Percentiles rank a stretch among this genome's conserved stretches.
phyloP scores from a whole-genome alignment of 768 basidiomycete species.

The Agaricus subrufescens region DNA sequence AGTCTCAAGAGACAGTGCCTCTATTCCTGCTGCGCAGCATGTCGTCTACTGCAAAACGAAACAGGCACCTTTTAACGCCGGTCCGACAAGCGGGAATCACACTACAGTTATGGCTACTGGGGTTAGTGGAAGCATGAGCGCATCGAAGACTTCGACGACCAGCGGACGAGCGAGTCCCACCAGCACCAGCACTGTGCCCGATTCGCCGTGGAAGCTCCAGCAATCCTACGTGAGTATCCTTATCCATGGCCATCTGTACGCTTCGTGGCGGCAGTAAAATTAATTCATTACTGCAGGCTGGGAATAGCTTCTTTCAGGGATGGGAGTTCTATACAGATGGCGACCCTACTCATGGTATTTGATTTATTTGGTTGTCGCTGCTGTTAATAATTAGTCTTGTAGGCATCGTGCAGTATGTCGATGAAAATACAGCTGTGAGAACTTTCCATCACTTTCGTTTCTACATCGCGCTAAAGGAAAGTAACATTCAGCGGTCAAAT shows the following conservation, averaged over 20 bases:
- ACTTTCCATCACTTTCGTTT: slow-evolving; percentile 5
- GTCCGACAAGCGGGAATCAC: background rate
- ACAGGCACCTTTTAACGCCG: slow-evolving; percentile 17
- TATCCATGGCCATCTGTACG: background rate
- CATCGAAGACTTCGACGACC: slow-evolving; percentile 12
- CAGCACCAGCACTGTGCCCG: slow-evolving; percentile 19
- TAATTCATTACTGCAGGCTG: slow-evolving; percentile 35
- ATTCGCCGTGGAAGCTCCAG: slow-evolving; percentile 56
- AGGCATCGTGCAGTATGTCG: slow-evolving; percentile 59
- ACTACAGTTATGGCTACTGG: background rate
- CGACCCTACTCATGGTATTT: slow-evolving; percentile 73
- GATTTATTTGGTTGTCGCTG: background rate
- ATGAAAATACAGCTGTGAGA: slow-evolving; percentile 55
- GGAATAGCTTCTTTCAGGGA: slow-evolving; percentile 73
- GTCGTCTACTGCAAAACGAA: slow-evolving; percentile 43
- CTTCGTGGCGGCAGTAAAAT: background rate
- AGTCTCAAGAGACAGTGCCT: slow-evolving; percentile 31
- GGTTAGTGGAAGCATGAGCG: slow-evolving; percentile 5
- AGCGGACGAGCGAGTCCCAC: slow-evolving; percentile 14
- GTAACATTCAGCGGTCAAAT: slow-evolving; percentile 37
- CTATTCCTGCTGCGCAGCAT: slow-evolving; percentile 16
- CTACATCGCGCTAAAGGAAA: background rate
- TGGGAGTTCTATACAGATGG: slow-evolving; percentile 66
- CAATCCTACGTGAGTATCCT: slow-evolving; percentile 49
- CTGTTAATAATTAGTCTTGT: background rate